Evolutionary conservation across 2,329 filamentous ascomycete genomes (phyloP).

Genomic region (Aspergillus sp.): DNA sequence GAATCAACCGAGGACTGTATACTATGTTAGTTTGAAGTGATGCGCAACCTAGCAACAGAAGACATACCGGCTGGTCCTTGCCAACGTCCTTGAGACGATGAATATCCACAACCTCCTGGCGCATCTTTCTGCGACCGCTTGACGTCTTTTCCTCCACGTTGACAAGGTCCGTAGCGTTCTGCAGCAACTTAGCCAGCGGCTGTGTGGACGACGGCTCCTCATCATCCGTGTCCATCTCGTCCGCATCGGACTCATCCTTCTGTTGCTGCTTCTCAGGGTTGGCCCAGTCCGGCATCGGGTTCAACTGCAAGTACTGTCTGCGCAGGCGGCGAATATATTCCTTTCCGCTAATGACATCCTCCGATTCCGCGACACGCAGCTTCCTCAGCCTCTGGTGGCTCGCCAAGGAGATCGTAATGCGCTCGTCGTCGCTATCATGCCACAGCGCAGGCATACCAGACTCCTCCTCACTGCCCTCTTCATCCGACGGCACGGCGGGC

Average conservation of each 20-base stretch:
- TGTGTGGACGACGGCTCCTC: conserved; percentile 66
- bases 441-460: conserved; percentile 55
- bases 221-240: conserved; percentile 58
- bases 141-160: conserved; percentile 49
- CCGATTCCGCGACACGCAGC: conserved; percentile 73
- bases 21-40: background rate
- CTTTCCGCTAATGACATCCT: conserved; percentile 81
- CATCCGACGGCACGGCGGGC: conserved; percentile 43
- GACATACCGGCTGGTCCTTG: conserved; percentile 66
- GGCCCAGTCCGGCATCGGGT: conserved; percentile 65
- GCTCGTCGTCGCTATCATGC: conserved; percentile 96
- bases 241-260: conserved; percentile 48
- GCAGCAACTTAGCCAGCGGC: conserved; percentile 77
- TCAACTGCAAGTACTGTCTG: conserved; percentile 68
- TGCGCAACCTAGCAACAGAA: background rate
- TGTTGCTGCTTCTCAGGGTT: conserved; percentile 42
- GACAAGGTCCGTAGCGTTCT: conserved; percentile 69
- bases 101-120: conserved; percentile 86
- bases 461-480: conserved; percentile 35
- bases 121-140: conserved; percentile 68
- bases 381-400: conserved; percentile 76
- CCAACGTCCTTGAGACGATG: conserved; percentile 85
- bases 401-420: conserved; percentile 78
- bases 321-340: conserved; percentile 82
- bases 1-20: conserved; percentile 70